A percentile compares a stretch with the other conserved stretches of the same genome.
Evolutionary conservation across 2,329 filamentous ascomycete species (phyloP).

Genomic region (Penicillium expansum): DNA sequence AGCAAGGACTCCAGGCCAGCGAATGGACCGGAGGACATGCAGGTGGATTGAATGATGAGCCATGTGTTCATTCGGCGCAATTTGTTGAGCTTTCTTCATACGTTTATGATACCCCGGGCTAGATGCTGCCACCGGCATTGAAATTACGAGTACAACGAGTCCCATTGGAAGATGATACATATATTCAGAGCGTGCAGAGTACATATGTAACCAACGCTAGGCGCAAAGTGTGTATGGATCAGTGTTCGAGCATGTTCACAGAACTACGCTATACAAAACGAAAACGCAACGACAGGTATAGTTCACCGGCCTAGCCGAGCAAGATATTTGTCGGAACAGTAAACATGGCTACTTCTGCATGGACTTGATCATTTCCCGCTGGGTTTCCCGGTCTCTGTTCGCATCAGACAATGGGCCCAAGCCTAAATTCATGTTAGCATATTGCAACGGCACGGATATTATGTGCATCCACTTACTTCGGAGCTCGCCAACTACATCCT

Average conservation of each 20-base stretch:
- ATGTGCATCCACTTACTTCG: constrained; percentile 58
- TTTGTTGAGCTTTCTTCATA: background rate
- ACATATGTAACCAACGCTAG: background rate
- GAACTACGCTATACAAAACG: constrained; percentile 20
- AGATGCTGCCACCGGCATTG: background rate
- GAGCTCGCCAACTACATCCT: constrained; percentile 95
- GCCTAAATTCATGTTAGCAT: constrained; percentile 39
- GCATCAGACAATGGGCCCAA: constrained; percentile 79
- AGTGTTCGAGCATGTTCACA: constrained; percentile 13
- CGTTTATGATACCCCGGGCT: constrained; percentile 14
- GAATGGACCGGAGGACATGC: constrained; percentile 35
- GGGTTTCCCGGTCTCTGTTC: constrained; percentile 77
- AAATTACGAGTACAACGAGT: background rate
- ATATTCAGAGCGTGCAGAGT: background rate
- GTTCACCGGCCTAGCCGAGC: constrained; percentile 9
- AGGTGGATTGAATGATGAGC: constrained; percentile 34
- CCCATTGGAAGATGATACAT: constrained; percentile 9
- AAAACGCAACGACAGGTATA: constrained; percentile 13
- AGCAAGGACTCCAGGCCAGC: constrained; percentile 13
- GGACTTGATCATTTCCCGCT: constrained; percentile 78
- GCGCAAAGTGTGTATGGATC: background rate
- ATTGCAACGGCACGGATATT: background rate
- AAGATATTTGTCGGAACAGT: constrained; percentile 1
- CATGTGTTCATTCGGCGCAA: constrained; percentile 47
- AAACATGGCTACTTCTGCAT: constrained; percentile 43